Evolutionary conservation across 2,329 filamentous ascomycete genomes (phyloP), one percentile per base, ranked within the genome.

Genomic region (Hypoxylon sp.): DNA sequence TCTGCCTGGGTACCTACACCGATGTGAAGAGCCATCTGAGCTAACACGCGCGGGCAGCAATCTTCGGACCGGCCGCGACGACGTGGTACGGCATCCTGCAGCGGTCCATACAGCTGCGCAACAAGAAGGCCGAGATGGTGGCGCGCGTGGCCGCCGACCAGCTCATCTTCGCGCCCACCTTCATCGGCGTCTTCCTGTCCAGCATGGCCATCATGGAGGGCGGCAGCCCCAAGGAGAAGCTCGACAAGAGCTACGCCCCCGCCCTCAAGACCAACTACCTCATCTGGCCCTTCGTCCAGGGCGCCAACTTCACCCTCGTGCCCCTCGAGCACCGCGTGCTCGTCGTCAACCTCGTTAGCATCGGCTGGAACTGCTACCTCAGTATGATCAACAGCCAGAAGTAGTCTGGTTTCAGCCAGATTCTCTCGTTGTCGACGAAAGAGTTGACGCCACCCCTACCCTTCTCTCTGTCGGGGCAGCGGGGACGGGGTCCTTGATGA

Each of bases 21-120:
- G n/a, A n/a, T n/a, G 33, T 46, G 46, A 40, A 27, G 11, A 26
- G 26, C 4, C 17, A 38, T 33, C 37, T n/a, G n/a, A 40, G 51
- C 54, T 42, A 41, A 45, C 37, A 51, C 49, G 18, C 35, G 11
- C 26, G 17, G 3, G 24, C 62, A 91, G 89, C 79, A 63, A 80
- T 97, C 75, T 97, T 97, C 76, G 93, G 93, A 27, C 93, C 93
- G 48, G 89, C 87, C 20, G 93, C 92, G 5, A 92, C 92, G 8
- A 90, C 85, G 48, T 97, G 93, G 93, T 96, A 90, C 81, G 81
- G 82, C 60, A 83, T 96, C 74, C 87, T 97, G 55, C 86, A 91
- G 69, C 83, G 83, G 57, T 82, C 86, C 64, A 83, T 97, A 66
- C 77, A 77, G 55, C 81, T 92, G 58, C 78, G 81, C 38, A 84